Evolutionary conservation across 257 asterid species (phyloP).

Genomic region (Verbena officinalis): DNA sequence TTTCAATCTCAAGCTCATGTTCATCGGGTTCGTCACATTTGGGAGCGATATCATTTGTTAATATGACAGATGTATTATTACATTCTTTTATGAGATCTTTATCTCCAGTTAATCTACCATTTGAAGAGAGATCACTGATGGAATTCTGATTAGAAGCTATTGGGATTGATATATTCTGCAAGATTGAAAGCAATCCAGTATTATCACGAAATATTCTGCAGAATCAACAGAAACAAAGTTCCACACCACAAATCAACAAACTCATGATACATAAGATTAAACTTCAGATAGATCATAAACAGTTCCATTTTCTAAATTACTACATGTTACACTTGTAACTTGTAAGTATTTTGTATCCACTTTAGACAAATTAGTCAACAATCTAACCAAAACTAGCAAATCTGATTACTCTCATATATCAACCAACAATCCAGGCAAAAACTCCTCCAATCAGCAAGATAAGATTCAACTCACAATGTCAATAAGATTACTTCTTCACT

Average conservation of each 20-base stretch:
- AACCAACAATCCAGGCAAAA: conserved; percentile 3
- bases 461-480: conserved; percentile 9
- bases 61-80: conserved; percentile 35
- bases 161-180: conserved; percentile 38
- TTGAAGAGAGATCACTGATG: conserved; percentile 33
- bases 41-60: conserved; percentile 31
- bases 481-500: conserved; percentile 6
- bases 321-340: neutral
- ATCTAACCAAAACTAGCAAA: conserved; percentile 3
- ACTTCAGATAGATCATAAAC: neutral
- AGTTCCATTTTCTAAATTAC: neutral
- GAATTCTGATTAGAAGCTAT: conserved; percentile 34
- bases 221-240: too few species aligned
- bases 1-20: conserved; percentile 51
- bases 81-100: conserved; percentile 49
- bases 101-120: conserved; percentile 39
- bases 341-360: neutral
- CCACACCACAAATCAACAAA: too few species aligned
- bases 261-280: too few species aligned
- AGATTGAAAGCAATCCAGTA: conserved; percentile 9
- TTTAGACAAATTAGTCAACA: neutral
- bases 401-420: neutral
- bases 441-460: neutral
- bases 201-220: too few species aligned
- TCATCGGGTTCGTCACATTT: conserved; percentile 35